Base-by-base conservation (phyloP, 2,329 filamentous ascomycete species). In the Arthroderma sp. region DNA sequence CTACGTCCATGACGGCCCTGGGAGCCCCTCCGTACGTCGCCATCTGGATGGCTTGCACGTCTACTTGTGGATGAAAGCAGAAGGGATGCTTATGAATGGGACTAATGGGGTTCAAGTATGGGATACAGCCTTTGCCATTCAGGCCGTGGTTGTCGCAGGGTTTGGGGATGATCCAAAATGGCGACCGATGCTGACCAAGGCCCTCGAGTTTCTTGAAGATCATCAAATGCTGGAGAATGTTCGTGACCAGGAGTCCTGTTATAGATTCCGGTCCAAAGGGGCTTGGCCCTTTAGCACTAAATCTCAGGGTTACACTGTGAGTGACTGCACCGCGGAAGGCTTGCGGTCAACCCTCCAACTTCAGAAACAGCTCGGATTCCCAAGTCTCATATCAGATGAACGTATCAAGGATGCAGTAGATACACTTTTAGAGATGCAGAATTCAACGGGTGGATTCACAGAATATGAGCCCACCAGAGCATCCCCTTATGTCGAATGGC, bases 101-200 rank as follows among this genome's bases (percentile, higher is more conserved):
- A 98, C 91, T 6, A 96, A 98, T 54, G 91, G 91, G n/a, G 88
- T 96, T 1, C 91, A 98, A 63, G 83, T 80, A 51, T 98, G 91
- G 91, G 91, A 98, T 59, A 98, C 91, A 0, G 76, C 87, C 0
- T 96, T 96, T 58, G 68, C 82, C 11, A 85, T 95, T 31, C 87
- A 94, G 61, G 81, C 85, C 1, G 77, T 85, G 4, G 75, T 85
- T 43, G 84, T 85, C 40, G 80, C 85, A 5, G 86, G 84, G 0
- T 74, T 95, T 28, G 80, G 83, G n/a, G 68, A 80, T 29, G 78
- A 93, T 40, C 71, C 79, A 8, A 78, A 81, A 54, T 95, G 85
- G 78, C 76, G 74, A 34, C 80, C 83, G 0, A 93, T 95, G 83
- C 73, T 98, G 29, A 73, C 72, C 5, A 87, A 83, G 57, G 85